phyloP scores from a whole-genome alignment of 768 basidiomycete species.

The Boletellus emodensis region DNA sequence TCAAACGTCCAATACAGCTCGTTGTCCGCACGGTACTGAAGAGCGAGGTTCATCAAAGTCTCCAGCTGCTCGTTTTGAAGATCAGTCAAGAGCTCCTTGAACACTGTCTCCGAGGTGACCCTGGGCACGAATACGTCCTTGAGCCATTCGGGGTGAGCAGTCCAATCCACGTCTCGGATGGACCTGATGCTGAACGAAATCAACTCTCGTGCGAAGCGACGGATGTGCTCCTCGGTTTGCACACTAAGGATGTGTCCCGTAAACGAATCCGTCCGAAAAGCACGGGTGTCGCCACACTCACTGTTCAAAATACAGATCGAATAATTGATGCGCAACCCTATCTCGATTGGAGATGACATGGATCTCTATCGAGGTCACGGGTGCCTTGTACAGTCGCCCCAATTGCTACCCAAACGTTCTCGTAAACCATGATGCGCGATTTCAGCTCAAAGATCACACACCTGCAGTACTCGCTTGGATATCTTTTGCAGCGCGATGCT shows the following conservation, averaged over 20 bases:
- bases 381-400: slow-evolving; percentile 50
- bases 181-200: slow-evolving; percentile 41
- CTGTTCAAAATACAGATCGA: slow-evolving; percentile 68
- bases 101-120: slow-evolving; percentile 7
- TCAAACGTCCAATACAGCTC: slow-evolving; percentile 52
- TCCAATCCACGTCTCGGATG: slow-evolving; percentile 40
- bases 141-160: slow-evolving; percentile 30
- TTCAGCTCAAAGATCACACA: slow-evolving; percentile 19
- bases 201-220: slow-evolving; percentile 43
- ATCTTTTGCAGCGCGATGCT: slow-evolving; percentile 66
- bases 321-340: slow-evolving; percentile 59
- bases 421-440: not conserved
- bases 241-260: slow-evolving; percentile 31
- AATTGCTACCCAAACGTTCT: slow-evolving; percentile 44
- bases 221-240: slow-evolving; percentile 44
- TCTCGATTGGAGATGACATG: slow-evolving; percentile 70
- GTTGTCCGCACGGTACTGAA: slow-evolving; percentile 51
- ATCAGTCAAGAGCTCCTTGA: slow-evolving; percentile 22
- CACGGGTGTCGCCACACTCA: slow-evolving; percentile 43
- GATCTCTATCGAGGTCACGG: slow-evolving; percentile 53
- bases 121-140: slow-evolving; percentile 32
- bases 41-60: slow-evolving; percentile 21
- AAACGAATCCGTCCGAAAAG: not conserved
- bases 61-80: slow-evolving; percentile 18
- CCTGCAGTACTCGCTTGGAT: slow-evolving; percentile 48